Base-by-base conservation (phyloP, 2,329 filamentous ascomycete species). In the Penicillium psychrosexuale region DNA sequence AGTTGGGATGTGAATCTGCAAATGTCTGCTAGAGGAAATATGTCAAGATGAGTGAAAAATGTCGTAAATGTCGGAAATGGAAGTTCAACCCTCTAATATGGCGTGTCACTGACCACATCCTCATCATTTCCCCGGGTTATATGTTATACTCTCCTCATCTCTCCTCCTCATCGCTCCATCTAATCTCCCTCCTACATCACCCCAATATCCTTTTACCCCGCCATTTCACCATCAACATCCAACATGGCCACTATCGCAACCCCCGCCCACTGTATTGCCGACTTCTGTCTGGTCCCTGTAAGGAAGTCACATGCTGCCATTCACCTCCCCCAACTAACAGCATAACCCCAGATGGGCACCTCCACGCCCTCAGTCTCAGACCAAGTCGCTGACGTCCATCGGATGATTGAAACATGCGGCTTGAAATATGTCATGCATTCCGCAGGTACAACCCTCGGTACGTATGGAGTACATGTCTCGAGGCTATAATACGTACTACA, bases 261-360 rank as follows among this genome's bases (percentile, higher is more conserved):
- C 1, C 92, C 92, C 4, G 78, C 83, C 53, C 78, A 85, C 54
- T 95, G 90, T 75, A 90, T 88, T 51, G 92, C 88, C 55, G 92
- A 97, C 76, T 96, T 97, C 72, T 97, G 92, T 73, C 80, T 97
- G 62, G 88, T 97, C 58, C 92, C 92, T 2, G 87, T 89, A 68
- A 57, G 22, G 22, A 24, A 24, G 22, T 24, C 22, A 24, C 22
- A 24, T 24, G 22, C 22, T 24, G 22, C 22, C 3, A 24, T 5
- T 24, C 22, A 24, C 22, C 22, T 24, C 22, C 22, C n/a, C 19
- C 3, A 15, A 22, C 40, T 54, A 34, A 52, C 43, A 53, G 17
- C 38, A 38, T 39, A 12, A 46, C 22, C 36, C 53, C 49, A 90
- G 87, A 82, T 97, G 59, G 93, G 94, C 58, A 96, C 93, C 17